Base-by-base conservation (phyloP, 192 early-diverging fungal species). In the Mortierella hygrophila region DNA sequence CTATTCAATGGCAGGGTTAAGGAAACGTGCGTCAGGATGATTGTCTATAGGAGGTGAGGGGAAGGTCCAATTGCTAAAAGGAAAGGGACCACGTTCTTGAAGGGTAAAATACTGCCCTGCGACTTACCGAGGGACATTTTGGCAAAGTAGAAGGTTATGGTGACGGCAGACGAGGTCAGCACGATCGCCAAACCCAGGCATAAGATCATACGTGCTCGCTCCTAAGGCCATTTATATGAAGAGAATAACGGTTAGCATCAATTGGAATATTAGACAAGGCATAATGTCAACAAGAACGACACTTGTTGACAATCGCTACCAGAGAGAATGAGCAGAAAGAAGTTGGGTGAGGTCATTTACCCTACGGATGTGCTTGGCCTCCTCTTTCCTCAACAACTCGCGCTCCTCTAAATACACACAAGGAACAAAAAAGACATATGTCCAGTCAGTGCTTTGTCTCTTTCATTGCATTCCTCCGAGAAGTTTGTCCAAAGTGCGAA, bases 131-230 rank as follows among this genome's bases (percentile, higher is more conserved):
- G 57, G 11, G 81, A 82, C 44, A 52, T 70, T 44, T 81, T 81
- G 10, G 80, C 80, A 38, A 82, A 77, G 52, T 76, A 82, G 60
- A 65, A 73, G 23, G 81, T 82, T 23, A 76, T 76, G 35, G 75
- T 75, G 44, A 76, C 76, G 4, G 81, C 81, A 26, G 81, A 76
- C 35, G 81, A 77, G n/a, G 81, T 76, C 57, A 82, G 40, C 44
- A 82, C 60, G 60, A 82, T 77, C 20, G 81, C 81, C 40, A 82
- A 60, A 42, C 42, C 46, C 35, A 82, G 52, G 37, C 81, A 82
- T n/a, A 82, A 60, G 26, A 55, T 32, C 81, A 82, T 73, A n/a
- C 81, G 75, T 44, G 47, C 72, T 68, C 76, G 55, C 26, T 82
- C 81, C 81, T 82, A 77, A 7, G 20, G 38, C 40, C 13, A n/a